Evolutionary conservation across 805 yeast genomes (phyloP).

Genomic region (Candida jianshihensis): DNA sequence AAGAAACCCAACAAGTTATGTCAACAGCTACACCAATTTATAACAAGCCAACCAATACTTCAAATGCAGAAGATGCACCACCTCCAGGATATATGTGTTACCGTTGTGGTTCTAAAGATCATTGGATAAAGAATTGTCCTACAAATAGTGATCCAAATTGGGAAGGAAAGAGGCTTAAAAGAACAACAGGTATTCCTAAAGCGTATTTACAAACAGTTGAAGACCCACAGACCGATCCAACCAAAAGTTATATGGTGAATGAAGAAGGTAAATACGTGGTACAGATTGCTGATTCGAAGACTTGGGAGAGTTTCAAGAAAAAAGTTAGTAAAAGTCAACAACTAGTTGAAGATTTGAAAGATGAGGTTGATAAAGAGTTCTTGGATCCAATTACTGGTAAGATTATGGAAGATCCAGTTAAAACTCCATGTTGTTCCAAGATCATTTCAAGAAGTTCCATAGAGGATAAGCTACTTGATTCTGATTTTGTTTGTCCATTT

Average conservation of each 20-base stretch:
- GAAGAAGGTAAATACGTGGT: conserved; percentile 95
- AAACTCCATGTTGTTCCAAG: conserved; percentile 73
- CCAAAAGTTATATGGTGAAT: conserved; percentile 68
- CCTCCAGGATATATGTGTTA: conserved; percentile 97
- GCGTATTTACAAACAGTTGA: conserved; percentile 83
- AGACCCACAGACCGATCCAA: conserved; percentile 63
- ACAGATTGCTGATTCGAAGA: conserved; percentile 87
- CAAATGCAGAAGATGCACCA: conserved; percentile 59
- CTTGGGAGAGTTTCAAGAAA: conserved; percentile 85
- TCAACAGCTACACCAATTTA: conserved; percentile 77
- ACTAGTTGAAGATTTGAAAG: conserved; percentile 20
- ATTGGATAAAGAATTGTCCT: conserved; percentile 95
- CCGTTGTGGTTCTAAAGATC: conserved; percentile 92
- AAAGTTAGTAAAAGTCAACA: conserved; percentile 28
- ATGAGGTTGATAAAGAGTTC: conserved; percentile 44
- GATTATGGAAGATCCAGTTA: conserved; percentile 63
- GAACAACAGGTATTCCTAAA: conserved; percentile 97
- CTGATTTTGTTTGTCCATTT: conserved; percentile 86
- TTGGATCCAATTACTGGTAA: conserved; percentile 66
- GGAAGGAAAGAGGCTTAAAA: conserved; percentile 84
- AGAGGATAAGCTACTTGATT: conserved; percentile 62
- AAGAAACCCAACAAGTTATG: conserved; percentile 85
- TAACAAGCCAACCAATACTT: conserved; percentile 30
- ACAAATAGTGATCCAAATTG: conserved; percentile 87
- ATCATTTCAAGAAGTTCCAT: conserved; percentile 54